Base-by-base conservation (phyloP, 441 rosid genomes). In the Populus hybrid region DNA sequence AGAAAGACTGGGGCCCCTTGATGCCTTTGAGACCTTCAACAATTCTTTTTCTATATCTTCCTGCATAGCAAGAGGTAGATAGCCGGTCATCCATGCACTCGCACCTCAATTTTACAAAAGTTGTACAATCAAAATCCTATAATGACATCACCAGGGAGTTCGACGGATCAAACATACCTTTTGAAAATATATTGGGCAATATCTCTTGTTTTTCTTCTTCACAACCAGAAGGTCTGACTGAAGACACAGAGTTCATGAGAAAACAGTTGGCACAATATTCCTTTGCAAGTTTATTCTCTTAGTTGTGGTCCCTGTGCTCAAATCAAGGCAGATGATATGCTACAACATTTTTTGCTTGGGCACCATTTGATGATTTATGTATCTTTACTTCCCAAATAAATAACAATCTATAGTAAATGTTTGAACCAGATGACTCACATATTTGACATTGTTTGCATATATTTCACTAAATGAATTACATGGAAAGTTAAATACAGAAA, bases 171-270 rank as follows among this genome's bases (percentile, higher is more conserved):
- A 80, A 75, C 80, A 59, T 77, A 91, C 99, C 98, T 95, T 95
- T 78, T 90, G 91, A 88, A 95, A 95, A 87, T 90, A 95, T 79
- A 95, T 79, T 20, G 98, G 99, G 87, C 91, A 92, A 83, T 87
- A 92, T n/a, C 98, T 92, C 86, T 83, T 89, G 84, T 88, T 89
- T 83, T 78, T 92, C 79, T 84, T 95, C 90, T 86, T 92, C 83
- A 92, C 93, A 72, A 90, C 90, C 84, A 92, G 87, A 81, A 91
- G 95, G 74, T 93, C 99, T 40, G 99, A 95, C 99, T 95, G 94
- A 75, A 88, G 14, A 80, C 5, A 73, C 8, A 83, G 20, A 68
- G 38, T 64, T 66, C 67, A 75, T 72, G 80, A 76, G 42, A 79
- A 35, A 32, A 69, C 28, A 76, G 70, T 24, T 30, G 28, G 70